Conservation (phyloP, 345 rosid genomes). For the Bruguiera sexangula region DNA sequence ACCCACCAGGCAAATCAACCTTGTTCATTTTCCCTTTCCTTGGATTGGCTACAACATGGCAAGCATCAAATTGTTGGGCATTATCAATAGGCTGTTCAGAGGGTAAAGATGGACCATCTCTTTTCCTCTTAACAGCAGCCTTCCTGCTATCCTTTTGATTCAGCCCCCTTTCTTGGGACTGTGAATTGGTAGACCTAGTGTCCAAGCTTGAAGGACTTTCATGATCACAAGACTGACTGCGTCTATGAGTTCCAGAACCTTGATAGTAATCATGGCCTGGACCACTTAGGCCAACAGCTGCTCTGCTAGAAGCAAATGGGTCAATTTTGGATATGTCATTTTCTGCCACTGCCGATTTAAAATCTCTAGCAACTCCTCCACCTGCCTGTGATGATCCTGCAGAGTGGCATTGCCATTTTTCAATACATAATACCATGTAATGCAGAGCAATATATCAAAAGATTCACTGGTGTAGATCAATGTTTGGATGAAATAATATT, state of each 20-base stretch:
- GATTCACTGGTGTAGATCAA: constrained; percentile 4
- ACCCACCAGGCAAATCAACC: constrained; percentile 49
- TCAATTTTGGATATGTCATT: constrained; percentile 65
- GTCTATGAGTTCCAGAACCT: constrained; percentile 63
- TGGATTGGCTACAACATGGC: constrained; percentile 31
- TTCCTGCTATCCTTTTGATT: constrained; percentile 57
- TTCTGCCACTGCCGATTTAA: constrained; percentile 52
- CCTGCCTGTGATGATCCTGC: constrained; percentile 73
- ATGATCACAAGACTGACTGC: constrained; percentile 72
- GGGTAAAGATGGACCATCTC: constrained; percentile 58
- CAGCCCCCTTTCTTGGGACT: constrained; percentile 70
- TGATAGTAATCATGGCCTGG: constrained; percentile 70
- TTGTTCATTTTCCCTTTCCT: constrained; percentile 66
- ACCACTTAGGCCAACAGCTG: constrained; percentile 59
- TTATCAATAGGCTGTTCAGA: constrained; percentile 52
- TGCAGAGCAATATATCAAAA: background rate
- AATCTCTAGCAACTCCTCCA: constrained; percentile 53
- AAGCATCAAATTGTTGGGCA: constrained; percentile 48
- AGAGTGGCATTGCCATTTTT: constrained; percentile 15
- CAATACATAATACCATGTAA: constrained; percentile 4
- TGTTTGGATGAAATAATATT: constrained; percentile 13
- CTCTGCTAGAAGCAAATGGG: constrained; percentile 58
- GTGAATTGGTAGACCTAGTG: constrained; percentile 74
- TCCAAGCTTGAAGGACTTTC: constrained; percentile 96
- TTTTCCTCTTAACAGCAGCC: constrained; percentile 65